These are phyloP conservation scores for Purpureocillium takamizusanense DNA, from an alignment of 2,329 filamentous ascomycete genomes.

Conservation along the genomic window DNA sequence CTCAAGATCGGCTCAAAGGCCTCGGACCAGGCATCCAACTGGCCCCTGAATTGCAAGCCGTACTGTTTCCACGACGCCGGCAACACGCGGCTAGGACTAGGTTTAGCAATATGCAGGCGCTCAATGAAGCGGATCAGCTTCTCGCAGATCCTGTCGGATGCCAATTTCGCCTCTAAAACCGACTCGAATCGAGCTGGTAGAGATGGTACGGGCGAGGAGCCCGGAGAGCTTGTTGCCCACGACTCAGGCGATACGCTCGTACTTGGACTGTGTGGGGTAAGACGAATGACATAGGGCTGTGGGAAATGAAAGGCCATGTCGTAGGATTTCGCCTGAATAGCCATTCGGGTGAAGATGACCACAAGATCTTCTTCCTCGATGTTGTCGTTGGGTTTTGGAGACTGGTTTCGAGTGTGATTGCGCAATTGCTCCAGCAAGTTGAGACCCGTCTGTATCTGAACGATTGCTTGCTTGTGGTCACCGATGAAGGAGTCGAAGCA, in stretches of 20 bases:
- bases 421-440: slow-evolving; percentile 42
- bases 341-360: slow-evolving; percentile 54
- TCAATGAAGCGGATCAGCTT: slow-evolving; percentile 51
- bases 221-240: slow-evolving; percentile 3
- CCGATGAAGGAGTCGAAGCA: slow-evolving; percentile 61
- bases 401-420: slow-evolving; percentile 8
- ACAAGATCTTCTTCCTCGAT: slow-evolving; percentile 52
- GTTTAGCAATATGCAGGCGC: slow-evolving; percentile 35
- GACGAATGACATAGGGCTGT: slow-evolving; percentile 49
- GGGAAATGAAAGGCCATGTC: slow-evolving; percentile 62
- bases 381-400: slow-evolving; percentile 27
- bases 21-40: slow-evolving; percentile 44
- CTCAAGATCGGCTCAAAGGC: slow-evolving; percentile 48
- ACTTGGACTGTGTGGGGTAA: slow-evolving; percentile 20
- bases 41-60: slow-evolving; percentile 36
- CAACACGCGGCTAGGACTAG: slow-evolving; percentile 43
- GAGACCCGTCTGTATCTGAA: slow-evolving; percentile 51
- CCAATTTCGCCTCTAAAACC: slow-evolving; percentile 43
- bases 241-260: slow-evolving; percentile 18
- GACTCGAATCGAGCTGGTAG: slow-evolving; percentile 32
- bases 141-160: slow-evolving; percentile 48
- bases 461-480: slow-evolving; percentile 52
- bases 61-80: slow-evolving; percentile 38
- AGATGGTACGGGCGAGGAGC: slow-evolving; percentile 9
- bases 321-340: slow-evolving; percentile 58